These are phyloP conservation scores for Botrytis aclada DNA, from an alignment of 2,329 filamentous ascomycete genomes.

Conservation along the genomic window DNA sequence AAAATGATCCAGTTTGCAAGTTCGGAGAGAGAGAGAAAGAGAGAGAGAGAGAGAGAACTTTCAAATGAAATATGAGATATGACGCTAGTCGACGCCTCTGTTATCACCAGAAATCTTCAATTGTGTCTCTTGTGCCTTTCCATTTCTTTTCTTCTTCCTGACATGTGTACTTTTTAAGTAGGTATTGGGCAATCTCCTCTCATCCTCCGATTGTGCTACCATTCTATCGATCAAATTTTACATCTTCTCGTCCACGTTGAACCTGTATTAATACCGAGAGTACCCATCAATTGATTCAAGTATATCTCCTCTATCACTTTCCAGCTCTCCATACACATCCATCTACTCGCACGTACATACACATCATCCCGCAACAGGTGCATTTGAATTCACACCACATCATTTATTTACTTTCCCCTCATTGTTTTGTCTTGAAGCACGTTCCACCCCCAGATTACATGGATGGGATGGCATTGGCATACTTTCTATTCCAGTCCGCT, in stretches of 20 bases:
- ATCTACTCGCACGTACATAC: background rate
- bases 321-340: background rate
- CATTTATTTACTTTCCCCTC: conserved; percentile 10
- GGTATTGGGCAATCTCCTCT: background rate
- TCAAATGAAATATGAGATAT: background rate
- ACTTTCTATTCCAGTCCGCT: background rate
- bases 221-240: background rate
- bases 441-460: conserved; percentile 7
- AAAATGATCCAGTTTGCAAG: background rate
- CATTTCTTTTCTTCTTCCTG: background rate
- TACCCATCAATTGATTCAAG: background rate
- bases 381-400: too few species aligned
- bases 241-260: background rate
- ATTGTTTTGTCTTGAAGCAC: conserved; percentile 13
- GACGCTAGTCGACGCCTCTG: background rate
- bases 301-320: background rate
- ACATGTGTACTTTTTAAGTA: too few species aligned
- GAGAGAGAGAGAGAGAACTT: background rate
- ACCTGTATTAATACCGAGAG: too few species aligned
- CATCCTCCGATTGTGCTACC: background rate
- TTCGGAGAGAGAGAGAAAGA: too few species aligned
- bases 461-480: background rate
- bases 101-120: background rate
- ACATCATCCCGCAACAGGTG: background rate
- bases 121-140: background rate